These are phyloP conservation scores for Lachnellula occidentalis DNA, from an alignment of 2,329 filamentous ascomycete species.

Conservation along the genomic window DNA sequence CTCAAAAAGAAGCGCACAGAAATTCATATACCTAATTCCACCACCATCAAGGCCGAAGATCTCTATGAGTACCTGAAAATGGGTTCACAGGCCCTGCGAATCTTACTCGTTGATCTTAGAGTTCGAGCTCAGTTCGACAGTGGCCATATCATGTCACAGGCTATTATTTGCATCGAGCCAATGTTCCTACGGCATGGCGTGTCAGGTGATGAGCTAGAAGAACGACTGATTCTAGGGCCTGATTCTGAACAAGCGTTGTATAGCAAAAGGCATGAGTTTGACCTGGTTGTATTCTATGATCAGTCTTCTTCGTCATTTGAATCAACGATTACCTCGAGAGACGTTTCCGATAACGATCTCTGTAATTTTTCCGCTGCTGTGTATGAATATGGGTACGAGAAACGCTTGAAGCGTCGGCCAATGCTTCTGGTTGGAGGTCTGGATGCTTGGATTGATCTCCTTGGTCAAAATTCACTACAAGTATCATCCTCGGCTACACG, in stretches of 20 bases:
- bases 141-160: constrained; percentile 80
- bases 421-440: constrained; percentile 78
- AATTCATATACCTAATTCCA: constrained; percentile 17
- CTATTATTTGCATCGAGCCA: constrained; percentile 86
- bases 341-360: constrained; percentile 49
- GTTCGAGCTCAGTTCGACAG: constrained; percentile 74
- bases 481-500: constrained; percentile 46
- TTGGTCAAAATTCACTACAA: constrained; percentile 52
- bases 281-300: constrained; percentile 89
- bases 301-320: constrained; percentile 45
- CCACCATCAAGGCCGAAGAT: constrained; percentile 47
- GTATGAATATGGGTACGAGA: constrained; percentile 75
- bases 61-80: constrained; percentile 65
- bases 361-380: constrained; percentile 73
- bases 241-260: constrained; percentile 73
- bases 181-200: constrained; percentile 65
- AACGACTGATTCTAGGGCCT: constrained; percentile 66
- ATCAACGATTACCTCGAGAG: constrained; percentile 36
- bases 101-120: constrained; percentile 84
- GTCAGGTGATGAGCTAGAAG: constrained; percentile 55
- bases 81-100: constrained; percentile 46
- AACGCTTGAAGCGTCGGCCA: constrained; percentile 65
- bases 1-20: neutral
- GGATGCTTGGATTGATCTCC: constrained; percentile 78
- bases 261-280: constrained; percentile 66